phyloP scores from a whole-genome alignment of 1,284 basidiomycete genomes.

The Ganoderma sinense region DNA sequence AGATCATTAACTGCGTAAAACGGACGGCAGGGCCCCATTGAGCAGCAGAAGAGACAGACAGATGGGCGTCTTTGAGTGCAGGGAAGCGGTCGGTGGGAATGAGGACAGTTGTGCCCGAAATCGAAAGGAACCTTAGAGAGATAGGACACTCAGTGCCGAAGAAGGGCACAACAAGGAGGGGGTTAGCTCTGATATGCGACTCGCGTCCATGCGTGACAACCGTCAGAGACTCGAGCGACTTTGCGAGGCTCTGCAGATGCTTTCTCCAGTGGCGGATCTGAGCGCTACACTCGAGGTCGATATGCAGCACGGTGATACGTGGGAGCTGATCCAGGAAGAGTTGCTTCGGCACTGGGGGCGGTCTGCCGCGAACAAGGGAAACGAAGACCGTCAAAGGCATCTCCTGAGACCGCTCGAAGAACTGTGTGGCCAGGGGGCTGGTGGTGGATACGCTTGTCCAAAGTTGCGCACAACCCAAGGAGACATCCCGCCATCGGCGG shows the following conservation, averaged over 20 bases:
- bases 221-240: conserved; percentile 2
- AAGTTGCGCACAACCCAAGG: conserved; percentile 2
- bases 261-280: background rate
- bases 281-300: background rate
- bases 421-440: background rate
- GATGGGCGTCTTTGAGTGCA: background rate
- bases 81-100: conserved; percentile 2
- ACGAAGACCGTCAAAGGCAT: conserved; percentile 2
- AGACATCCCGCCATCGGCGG: conserved; percentile 13
- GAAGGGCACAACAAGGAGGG: background rate
- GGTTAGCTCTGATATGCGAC: background rate
- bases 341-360: background rate
- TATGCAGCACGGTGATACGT: conserved; percentile 5
- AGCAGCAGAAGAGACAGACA: background rate
- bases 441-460: conserved; percentile 5
- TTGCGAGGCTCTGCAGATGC: background rate
- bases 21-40: background rate
- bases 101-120: background rate
- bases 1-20: too few species aligned
- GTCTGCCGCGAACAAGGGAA: background rate
- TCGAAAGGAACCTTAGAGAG: background rate
- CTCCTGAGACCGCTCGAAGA: background rate
- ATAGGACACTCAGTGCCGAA: background rate
- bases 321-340: background rate
- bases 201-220: background rate